Evolutionary conservation across 1,139 yeast species (phyloP).

Genomic region (Hansenula lynferdii): DNA sequence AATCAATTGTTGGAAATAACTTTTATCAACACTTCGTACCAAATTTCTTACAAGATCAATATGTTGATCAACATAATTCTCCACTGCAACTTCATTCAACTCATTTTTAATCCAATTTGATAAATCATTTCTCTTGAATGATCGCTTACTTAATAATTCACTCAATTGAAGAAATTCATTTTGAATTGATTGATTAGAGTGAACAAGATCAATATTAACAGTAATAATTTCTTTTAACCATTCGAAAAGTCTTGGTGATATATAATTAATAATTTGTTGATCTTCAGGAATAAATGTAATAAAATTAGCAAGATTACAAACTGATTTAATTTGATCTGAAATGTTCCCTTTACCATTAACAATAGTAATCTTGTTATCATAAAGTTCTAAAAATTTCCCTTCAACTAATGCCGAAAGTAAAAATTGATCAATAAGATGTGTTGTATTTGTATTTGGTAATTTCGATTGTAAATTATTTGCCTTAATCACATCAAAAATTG

Average conservation of each 20-base stretch:
- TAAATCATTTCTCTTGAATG: conserved; percentile 16
- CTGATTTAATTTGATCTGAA: conserved; percentile 8
- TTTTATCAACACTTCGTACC: neutral
- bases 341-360: neutral
- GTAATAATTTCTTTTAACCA: conserved; percentile 15
- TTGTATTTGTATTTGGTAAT: conserved; percentile 6
- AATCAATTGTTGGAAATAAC: conserved; percentile 1
- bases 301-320: conserved; percentile 14
- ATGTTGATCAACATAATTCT: conserved; percentile 15
- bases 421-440: conserved; percentile 12
- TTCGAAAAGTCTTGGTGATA: conserved; percentile 16
- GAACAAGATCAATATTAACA: conserved; percentile 11
- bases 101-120: conserved; percentile 19
- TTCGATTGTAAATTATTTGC: conserved; percentile 1
- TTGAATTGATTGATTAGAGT: conserved; percentile 6
- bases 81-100: conserved; percentile 14
- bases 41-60: conserved; percentile 11
- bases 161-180: conserved; percentile 11
- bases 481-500: conserved; percentile 8
- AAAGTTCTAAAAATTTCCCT: neutral
- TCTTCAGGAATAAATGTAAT: conserved; percentile 14
- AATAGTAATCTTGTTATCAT: conserved; percentile 4
- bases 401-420: conserved; percentile 7
- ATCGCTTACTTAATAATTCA: conserved; percentile 8
- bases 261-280: conserved; percentile 13